Evolutionary conservation across 2,329 filamentous ascomycete species (phyloP).

Genomic region (Blastomyces gilchristii): DNA sequence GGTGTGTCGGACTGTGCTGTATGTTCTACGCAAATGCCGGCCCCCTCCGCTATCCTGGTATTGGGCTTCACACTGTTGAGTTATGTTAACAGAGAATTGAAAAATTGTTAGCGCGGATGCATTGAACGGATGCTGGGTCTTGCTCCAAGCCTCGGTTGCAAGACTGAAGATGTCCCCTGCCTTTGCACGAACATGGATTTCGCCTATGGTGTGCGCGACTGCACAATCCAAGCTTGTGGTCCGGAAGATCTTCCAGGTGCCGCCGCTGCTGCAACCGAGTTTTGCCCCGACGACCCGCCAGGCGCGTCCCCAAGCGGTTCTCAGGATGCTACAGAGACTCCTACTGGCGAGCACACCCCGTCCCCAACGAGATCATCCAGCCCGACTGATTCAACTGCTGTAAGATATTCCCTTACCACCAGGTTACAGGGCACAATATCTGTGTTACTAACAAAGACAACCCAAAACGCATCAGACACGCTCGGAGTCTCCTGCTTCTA

Average conservation of each 20-base stretch:
- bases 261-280: neutral
- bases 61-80: neutral
- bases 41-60: neutral
- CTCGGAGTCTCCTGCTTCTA: slow-evolving; percentile 12
- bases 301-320: neutral
- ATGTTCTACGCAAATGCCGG: slow-evolving; percentile 10
- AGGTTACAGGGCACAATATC: neutral
- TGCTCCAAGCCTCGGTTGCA: slow-evolving; percentile 33
- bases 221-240: slow-evolving; percentile 36
- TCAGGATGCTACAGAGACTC: slow-evolving; percentile 9
- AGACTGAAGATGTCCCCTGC: slow-evolving; percentile 28
- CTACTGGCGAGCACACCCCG: slow-evolving; percentile 9
- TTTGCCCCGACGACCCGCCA: neutral
- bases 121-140: slow-evolving; percentile 36
- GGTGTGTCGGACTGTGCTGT: slow-evolving; percentile 21
- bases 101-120: slow-evolving; percentile 31
- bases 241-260: slow-evolving; percentile 23
- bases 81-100: neutral
- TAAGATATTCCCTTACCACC: slow-evolving; percentile 7
- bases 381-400: slow-evolving; percentile 11
- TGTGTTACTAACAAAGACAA: slow-evolving; percentile 5
- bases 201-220: slow-evolving; percentile 38
- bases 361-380: slow-evolving; percentile 12
- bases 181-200: slow-evolving; percentile 35
- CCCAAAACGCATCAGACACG: slow-evolving; percentile 3